A percentile compares a stretch with the other conserved stretches of the same genome.
Conservation (phyloP, 2,329 filamentous ascomycete species). For the Phialophora verrucosa region DNA sequence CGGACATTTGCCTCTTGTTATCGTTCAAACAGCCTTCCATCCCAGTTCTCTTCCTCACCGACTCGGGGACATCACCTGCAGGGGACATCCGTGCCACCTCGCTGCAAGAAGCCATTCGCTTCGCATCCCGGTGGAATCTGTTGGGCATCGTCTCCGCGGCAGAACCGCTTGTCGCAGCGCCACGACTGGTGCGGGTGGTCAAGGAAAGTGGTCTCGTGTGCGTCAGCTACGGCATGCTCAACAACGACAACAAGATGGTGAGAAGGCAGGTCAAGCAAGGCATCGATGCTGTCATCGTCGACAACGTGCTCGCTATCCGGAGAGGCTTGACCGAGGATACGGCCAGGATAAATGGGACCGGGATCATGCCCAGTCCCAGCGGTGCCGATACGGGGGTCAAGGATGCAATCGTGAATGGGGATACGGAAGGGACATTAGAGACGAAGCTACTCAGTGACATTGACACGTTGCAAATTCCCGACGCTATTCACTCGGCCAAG, state of each 20-base stretch:
- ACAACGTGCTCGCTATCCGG: conserved; percentile 89
- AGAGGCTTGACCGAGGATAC: conserved; percentile 73
- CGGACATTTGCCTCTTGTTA: conserved; percentile 90
- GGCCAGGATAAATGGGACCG: conserved; percentile 9
- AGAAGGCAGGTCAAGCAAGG: conserved; percentile 92
- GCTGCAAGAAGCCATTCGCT: conserved; percentile 92
- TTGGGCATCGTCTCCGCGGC: conserved; percentile 89
- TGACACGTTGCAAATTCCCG: conserved; percentile 29
- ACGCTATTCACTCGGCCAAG: conserved; percentile 12
- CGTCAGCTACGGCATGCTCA: conserved; percentile 88
- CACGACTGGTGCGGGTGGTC: conserved; percentile 85
- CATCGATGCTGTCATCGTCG: conserved; percentile 97
- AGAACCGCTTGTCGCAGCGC: conserved; percentile 85
- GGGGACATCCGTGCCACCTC: conserved; percentile 90
- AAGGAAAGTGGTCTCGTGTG: conserved; percentile 94
- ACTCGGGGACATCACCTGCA: conserved; percentile 79
- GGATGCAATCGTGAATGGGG: background rate
- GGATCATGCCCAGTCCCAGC: background rate
- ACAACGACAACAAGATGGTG: conserved; percentile 86
- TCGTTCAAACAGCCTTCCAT: conserved; percentile 98
- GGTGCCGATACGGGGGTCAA: background rate
- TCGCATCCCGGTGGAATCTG: conserved; percentile 92
- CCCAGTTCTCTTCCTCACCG: conserved; percentile 90
- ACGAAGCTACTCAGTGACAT: conserved; percentile 26
- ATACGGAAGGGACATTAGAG: background rate